These are phyloP conservation scores for Arabis hirsuta DNA, from an alignment of 345 rosid species.

Conservation along the genomic window DNA sequence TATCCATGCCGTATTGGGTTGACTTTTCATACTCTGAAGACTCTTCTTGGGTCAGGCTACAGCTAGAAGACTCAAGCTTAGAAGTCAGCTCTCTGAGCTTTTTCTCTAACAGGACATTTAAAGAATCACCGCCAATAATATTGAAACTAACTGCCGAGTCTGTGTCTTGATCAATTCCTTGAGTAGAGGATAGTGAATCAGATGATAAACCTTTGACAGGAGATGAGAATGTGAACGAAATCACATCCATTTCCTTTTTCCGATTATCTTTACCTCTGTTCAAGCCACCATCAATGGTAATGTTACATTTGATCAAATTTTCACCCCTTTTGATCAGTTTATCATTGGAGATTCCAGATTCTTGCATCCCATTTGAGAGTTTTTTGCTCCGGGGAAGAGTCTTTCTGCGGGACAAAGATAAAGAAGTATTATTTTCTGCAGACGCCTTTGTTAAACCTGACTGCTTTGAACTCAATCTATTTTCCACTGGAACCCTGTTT, in stretches of 20 bases:
- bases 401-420: conserved; percentile 50
- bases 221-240: conserved; percentile 88
- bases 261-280: conserved; percentile 42
- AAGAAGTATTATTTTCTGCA: conserved; percentile 46
- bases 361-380: conserved; percentile 44
- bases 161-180: conserved; percentile 38
- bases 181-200: conserved; percentile 47
- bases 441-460: conserved; percentile 32
- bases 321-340: conserved; percentile 46
- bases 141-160: conserved; percentile 46
- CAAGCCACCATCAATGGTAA: conserved; percentile 47
- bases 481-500: conserved; percentile 47
- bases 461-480: conserved; percentile 49
- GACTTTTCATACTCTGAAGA: conserved; percentile 42
- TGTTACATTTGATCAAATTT: conserved; percentile 51
- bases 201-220: conserved; percentile 57
- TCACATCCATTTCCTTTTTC: conserved; percentile 65
- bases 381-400: conserved; percentile 50
- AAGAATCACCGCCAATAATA: conserved; percentile 57
- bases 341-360: conserved; percentile 44
- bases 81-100: conserved; percentile 72
- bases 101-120: conserved; percentile 72
- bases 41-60: conserved; percentile 53
- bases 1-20: conserved; percentile 46
- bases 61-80: conserved; percentile 61